phyloP scores from a whole-genome alignment of 208 protist species.

The Trypanosoma cruzi region DNA sequence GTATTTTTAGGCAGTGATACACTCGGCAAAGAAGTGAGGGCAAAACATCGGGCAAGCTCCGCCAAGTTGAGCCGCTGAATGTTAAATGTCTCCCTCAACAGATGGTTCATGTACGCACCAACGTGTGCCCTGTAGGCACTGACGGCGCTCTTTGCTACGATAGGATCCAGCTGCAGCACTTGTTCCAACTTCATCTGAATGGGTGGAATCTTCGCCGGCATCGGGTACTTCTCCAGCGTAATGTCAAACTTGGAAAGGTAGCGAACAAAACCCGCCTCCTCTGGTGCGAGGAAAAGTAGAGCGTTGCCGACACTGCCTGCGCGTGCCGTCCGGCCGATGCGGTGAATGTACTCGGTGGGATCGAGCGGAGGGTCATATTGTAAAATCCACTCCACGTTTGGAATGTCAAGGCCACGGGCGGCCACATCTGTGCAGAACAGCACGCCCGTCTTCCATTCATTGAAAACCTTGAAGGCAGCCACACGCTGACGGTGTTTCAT shows the following conservation, averaged over 20 bases:
- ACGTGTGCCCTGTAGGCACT: constrained; percentile 93
- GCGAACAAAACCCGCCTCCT: constrained; percentile 89
- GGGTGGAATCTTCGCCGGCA: constrained; percentile 64
- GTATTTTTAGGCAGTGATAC: constrained; percentile 79
- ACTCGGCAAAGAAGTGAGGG: constrained; percentile 83
- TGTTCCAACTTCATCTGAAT: constrained; percentile 91
- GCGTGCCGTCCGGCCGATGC: constrained; percentile 96
- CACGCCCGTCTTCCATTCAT: constrained; percentile 82
- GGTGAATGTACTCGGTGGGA: constrained; percentile 96
- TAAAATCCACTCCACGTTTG: constrained; percentile 96
- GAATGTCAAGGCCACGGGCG: constrained; percentile 96
- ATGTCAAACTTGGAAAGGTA: constrained; percentile 89
- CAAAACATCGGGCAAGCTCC: constrained; percentile 93
- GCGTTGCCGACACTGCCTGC: constrained; percentile 92
- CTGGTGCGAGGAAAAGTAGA: constrained; percentile 93
- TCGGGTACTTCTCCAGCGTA: constrained; percentile 70
- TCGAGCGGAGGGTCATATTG: constrained; percentile 98
- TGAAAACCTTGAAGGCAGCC: constrained; percentile 90
- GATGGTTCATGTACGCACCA: constrained; percentile 94
- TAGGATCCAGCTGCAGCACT: constrained; percentile 83
- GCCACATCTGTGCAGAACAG: constrained; percentile 96
- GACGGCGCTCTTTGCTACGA: constrained; percentile 92
- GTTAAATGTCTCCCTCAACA: constrained; percentile 94
- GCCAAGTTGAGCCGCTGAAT: constrained; percentile 91
- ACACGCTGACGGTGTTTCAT: constrained; percentile 95